Percentiles rank a stretch among this genome's conserved stretches.
Evolutionary conservation across 257 asterid species (phyloP).

Genomic region (Jaltomata sinuosa): DNA sequence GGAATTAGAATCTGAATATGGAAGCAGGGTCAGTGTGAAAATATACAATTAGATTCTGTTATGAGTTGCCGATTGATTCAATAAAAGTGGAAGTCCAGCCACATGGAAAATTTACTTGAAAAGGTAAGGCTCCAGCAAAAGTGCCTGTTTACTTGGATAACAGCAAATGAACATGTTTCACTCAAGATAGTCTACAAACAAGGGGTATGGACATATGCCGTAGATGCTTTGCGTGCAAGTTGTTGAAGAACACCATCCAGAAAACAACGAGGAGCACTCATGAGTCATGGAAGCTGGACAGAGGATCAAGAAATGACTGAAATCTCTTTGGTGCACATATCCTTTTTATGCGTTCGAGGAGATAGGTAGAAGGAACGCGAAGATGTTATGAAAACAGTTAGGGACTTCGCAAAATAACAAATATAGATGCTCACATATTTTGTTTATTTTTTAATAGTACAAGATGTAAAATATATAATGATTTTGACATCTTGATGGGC

Average conservation of each 20-base stretch:
- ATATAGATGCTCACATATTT: background rate
- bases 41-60: background rate
- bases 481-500: background rate
- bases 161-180: background rate
- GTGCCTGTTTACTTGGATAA: background rate
- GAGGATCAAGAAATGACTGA: background rate
- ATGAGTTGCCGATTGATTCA: background rate
- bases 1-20: background rate
- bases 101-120: background rate
- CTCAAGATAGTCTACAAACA: background rate
- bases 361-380: background rate
- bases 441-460: background rate
- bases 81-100: background rate
- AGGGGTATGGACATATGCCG: background rate
- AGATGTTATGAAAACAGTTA: background rate
- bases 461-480: background rate
- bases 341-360: background rate
- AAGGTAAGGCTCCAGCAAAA: background rate
- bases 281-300: background rate
- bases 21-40: background rate
- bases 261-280: background rate
- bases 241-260: background rate
- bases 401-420: background rate
- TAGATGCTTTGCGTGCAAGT: background rate
- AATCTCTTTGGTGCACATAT: background rate